Base-by-base conservation (phyloP, 208 protist species). In the Angomonas ambiguus region DNA sequence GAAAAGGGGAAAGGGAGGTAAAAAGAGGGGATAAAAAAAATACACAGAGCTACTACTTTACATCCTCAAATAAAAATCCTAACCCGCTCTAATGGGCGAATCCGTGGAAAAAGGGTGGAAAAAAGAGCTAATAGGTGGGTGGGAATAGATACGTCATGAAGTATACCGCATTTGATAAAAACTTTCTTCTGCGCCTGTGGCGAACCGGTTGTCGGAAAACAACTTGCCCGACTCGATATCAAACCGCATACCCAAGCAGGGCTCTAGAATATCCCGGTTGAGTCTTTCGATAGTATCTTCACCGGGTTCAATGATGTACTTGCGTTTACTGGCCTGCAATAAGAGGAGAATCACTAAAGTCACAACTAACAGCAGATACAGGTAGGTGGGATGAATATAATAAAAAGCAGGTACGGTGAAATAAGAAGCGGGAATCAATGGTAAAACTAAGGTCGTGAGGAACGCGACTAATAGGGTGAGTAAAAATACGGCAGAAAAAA, bases 191-290 rank as follows among this genome's bases (percentile, higher is more conserved):
- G 42, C 67, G 13, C 65, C 59, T 57, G 63, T 65, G 33, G 49
- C 69, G n/a, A 53, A 58, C 27, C 73, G 67, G 32, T 65, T 69
- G 76, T 95, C 88, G 1, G 82, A 77, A 60, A 72, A 83, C 18
- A 95, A 65, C 72, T 87, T 91, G 8, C 89, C 89, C 10, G 76
- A 84, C 24, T 70, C 70, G 28, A 73, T 74, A 48, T 86, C 81
- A 67, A 93, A 95, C 38, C 77, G 79, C 51, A 92, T 69, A 28
- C 90, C 90, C 20, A 92, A 70, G 64, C 82, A 95, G 41, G 90
- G 90, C 71, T 89, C 84, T 31, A 95, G 67, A 49, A 95, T 69
- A 33, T 82, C 77, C 5, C 71, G 63, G 71, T 91, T 95, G 5
- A 95, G 75, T 0, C 86, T 76, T 27, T 86, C 82, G 59, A 93